Evolutionary conservation across 2,329 filamentous ascomycete genomes (phyloP).

Genomic region (Cercospora beticola): DNA sequence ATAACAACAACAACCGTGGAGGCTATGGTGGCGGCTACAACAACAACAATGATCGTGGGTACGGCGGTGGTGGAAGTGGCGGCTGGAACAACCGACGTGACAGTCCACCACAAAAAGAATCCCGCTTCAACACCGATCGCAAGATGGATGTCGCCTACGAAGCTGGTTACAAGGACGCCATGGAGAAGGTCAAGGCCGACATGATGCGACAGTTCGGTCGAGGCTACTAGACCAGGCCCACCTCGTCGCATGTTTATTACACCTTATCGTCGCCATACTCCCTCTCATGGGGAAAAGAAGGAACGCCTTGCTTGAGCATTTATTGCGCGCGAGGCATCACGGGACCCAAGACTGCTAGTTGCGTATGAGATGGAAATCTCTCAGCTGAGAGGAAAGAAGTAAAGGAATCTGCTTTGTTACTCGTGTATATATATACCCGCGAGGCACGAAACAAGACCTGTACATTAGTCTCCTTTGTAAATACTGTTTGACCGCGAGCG

Average conservation of each 20-base stretch:
- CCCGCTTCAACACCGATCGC: conserved; percentile 24
- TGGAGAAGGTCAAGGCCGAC: conserved; percentile 28
- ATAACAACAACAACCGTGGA: conserved; percentile 5
- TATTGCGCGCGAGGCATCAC: background rate
- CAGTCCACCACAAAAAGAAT: conserved; percentile 12
- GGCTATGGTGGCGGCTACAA: background rate
- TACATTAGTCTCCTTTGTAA: conserved; percentile 12
- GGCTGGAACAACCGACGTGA: conserved; percentile 6
- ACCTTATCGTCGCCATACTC: background rate
- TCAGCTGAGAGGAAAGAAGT: background rate
- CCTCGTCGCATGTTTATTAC: background rate
- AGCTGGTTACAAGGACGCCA: conserved; percentile 28
- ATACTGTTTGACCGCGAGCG: background rate
- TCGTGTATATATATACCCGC: background rate
- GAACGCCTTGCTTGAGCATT: conserved; percentile 3
- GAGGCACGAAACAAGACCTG: background rate
- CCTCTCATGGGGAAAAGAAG: background rate
- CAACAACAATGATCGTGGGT: conserved; percentile 6
- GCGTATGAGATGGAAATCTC: background rate
- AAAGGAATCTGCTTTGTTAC: background rate
- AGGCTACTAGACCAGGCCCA: background rate
- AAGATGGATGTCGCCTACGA: conserved; percentile 31
- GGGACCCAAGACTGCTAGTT: conserved; percentile 3
- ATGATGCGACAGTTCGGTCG: conserved; percentile 27
- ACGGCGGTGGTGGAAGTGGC: conserved; percentile 2